Base-by-base conservation (phyloP, 805 yeast genomes). In the Ascoidea rubescens region DNA sequence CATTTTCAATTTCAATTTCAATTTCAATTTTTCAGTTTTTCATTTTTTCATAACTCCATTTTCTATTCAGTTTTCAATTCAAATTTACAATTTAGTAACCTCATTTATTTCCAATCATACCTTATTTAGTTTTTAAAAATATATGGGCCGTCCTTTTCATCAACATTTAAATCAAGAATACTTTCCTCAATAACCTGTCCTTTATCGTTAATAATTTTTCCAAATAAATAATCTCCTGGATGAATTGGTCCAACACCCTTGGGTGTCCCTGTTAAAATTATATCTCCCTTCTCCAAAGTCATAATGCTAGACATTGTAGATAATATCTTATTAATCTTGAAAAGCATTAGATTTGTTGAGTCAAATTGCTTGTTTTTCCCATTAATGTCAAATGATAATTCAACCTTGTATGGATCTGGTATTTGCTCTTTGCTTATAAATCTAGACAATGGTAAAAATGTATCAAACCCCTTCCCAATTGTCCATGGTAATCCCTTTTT, bases 401-500 rank as follows among this genome's bases (percentile, higher is more conserved):
- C 74, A 12, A 81, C 89, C 43, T 82, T 75, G 61, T 85, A 82
- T 4, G 95, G 95, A 60, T 84, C 86, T 5, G 80, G 75, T 52
- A 93, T 79, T 55, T 72, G 64, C 0, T 64, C 65, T 60, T 85
- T 84, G 7, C 90, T 78, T 52, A 93, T 82, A 57, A 80, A 78
- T 21, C 71, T 67, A 5, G 95, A 83, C n/a, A 93, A 64, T 1
- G 99, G 99, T 64, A 87, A 73, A 66, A 93, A 93, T 0, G 99
- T 91, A 63, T 93, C 99, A 65, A 89, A 91, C 0, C 99, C 99
- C 64, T 93, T 93, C 43, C 93, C 96, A 57, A 89, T 87, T 4
- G 91, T 69, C 99, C 99, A 93, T 4, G 99, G 99, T 51, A 91
- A 73, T 1, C 98, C 98, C 66, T 87, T 88, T 68, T 75, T 77